These are phyloP conservation scores for Metschnikowia gelsemii DNA, from an alignment of 805 yeast genomes.

Conservation along the genomic window DNA sequence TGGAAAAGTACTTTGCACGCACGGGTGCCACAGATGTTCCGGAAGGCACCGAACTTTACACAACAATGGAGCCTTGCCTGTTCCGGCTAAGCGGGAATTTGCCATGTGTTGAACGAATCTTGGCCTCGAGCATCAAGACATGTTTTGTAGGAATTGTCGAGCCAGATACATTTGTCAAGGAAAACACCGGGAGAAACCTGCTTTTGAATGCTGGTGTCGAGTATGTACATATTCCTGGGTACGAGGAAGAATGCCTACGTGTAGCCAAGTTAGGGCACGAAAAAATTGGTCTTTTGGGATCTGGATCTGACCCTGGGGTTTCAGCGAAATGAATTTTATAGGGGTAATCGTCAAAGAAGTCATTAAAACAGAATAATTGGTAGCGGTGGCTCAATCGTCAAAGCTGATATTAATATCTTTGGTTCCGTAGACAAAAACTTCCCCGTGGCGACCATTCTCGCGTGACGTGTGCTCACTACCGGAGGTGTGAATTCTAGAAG, in stretches of 20 bases:
- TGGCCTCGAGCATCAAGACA: constrained; percentile 56
- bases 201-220: constrained; percentile 59
- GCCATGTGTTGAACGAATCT: constrained; percentile 83
- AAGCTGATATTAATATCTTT: constrained; percentile 33
- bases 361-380: neutral
- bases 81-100: constrained; percentile 81
- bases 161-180: constrained; percentile 83
- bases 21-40: constrained; percentile 52
- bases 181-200: constrained; percentile 61
- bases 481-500: neutral
- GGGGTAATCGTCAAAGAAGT: too few species aligned
- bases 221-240: constrained; percentile 81
- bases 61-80: constrained; percentile 98
- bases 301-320: too few species aligned
- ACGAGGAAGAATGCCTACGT: constrained; percentile 63
- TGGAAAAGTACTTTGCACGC: constrained; percentile 62
- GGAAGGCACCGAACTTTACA: constrained; percentile 74
- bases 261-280: constrained; percentile 77
- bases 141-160: constrained; percentile 92
- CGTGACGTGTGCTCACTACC: neutral
- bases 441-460: constrained; percentile 1
- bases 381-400: constrained; percentile 6
- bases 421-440: constrained; percentile 40
- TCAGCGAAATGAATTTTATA: too few species aligned
- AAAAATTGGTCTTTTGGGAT: constrained; percentile 17